These are phyloP conservation scores for Exserohilum turcica DNA, from an alignment of 2,329 filamentous ascomycete genomes.

Conservation along the genomic window DNA sequence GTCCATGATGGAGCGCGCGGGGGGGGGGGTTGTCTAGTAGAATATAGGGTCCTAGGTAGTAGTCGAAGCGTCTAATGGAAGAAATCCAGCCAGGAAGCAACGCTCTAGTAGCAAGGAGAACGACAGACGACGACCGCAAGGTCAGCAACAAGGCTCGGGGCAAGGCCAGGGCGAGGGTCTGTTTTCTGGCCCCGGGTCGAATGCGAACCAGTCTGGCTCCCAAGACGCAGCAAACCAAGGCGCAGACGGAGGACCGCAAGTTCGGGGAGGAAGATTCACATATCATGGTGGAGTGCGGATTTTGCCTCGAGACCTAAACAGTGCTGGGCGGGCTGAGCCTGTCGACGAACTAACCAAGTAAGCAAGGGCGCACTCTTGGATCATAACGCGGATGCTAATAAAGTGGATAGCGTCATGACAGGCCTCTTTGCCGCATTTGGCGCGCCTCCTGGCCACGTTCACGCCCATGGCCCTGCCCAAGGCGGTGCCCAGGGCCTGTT, in stretches of 20 bases:
- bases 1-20: slow-evolving; percentile 28
- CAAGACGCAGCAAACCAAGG: slow-evolving; percentile 22
- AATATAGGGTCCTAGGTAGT: slow-evolving; percentile 2
- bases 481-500: slow-evolving; percentile 13
- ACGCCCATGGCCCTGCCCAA: slow-evolving; percentile 15
- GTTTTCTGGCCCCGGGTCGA: slow-evolving; percentile 15
- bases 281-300: slow-evolving; percentile 48
- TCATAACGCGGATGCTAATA: slow-evolving; percentile 19
- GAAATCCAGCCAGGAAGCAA: slow-evolving; percentile 7
- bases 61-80: slow-evolving; percentile 1
- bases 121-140: slow-evolving; percentile 25
- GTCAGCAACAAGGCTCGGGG: slow-evolving; percentile 17
- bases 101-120: slow-evolving; percentile 1
- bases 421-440: slow-evolving; percentile 44
- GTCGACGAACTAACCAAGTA: slow-evolving; percentile 52
- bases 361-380: slow-evolving; percentile 51
- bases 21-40: background rate
- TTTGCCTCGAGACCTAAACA: slow-evolving; percentile 58
- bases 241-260: slow-evolving; percentile 16
- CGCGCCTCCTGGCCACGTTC: slow-evolving; percentile 26
- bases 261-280: slow-evolving; percentile 32
- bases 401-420: slow-evolving; percentile 33
- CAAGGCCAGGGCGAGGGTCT: slow-evolving; percentile 26
- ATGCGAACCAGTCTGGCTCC: slow-evolving; percentile 19
- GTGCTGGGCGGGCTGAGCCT: slow-evolving; percentile 54